phyloP scores from a whole-genome alignment of 169 alveolate genomes.

The Babesia bigemina region DNA sequence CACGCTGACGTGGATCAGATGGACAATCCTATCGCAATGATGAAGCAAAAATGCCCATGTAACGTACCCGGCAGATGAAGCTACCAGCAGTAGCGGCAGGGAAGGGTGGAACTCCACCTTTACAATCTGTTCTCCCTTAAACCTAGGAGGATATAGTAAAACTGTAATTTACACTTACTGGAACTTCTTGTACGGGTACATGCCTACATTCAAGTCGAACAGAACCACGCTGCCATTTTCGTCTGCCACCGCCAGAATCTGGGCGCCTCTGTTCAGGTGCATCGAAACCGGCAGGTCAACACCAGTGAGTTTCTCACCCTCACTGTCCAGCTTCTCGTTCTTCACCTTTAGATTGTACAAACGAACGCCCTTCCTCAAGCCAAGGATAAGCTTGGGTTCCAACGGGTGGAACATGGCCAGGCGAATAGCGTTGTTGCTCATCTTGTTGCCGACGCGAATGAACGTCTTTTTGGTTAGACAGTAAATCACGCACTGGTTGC shows the following conservation, averaged over 20 bases:
- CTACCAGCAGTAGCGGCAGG: slow-evolving; percentile 55
- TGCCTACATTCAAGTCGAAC: slow-evolving; percentile 53
- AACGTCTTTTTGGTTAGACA: slow-evolving; percentile 53
- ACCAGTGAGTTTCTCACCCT: slow-evolving; percentile 54
- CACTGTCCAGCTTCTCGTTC: slow-evolving; percentile 29
- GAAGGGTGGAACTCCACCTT: slow-evolving; percentile 57
- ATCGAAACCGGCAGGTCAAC: slow-evolving; percentile 64
- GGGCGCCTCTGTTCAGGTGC: slow-evolving; percentile 46
- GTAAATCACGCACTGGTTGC: slow-evolving; percentile 61
- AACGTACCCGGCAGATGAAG: slow-evolving; percentile 48
- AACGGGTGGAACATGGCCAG: slow-evolving; percentile 68
- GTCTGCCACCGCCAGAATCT: slow-evolving; percentile 40
- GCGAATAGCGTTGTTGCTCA: slow-evolving; percentile 43
- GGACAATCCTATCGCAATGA: slow-evolving; percentile 11
- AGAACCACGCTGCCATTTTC: slow-evolving; percentile 48
- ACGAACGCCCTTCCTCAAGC: slow-evolving; percentile 51
- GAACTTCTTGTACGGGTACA: slow-evolving; percentile 62
- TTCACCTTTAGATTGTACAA: slow-evolving; percentile 47
- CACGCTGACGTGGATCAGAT: slow-evolving; percentile 45
- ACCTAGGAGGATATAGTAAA: slow-evolving; percentile 7
- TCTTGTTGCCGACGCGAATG: slow-evolving; percentile 55
- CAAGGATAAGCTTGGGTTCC: slow-evolving; percentile 64
- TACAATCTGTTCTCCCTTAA: slow-evolving; percentile 24
- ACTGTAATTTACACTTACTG: slow-evolving; percentile 11
- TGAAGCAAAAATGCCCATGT: neutral